Conservation (phyloP, 139 green algal species). For the Eudorina sp. region DNA sequence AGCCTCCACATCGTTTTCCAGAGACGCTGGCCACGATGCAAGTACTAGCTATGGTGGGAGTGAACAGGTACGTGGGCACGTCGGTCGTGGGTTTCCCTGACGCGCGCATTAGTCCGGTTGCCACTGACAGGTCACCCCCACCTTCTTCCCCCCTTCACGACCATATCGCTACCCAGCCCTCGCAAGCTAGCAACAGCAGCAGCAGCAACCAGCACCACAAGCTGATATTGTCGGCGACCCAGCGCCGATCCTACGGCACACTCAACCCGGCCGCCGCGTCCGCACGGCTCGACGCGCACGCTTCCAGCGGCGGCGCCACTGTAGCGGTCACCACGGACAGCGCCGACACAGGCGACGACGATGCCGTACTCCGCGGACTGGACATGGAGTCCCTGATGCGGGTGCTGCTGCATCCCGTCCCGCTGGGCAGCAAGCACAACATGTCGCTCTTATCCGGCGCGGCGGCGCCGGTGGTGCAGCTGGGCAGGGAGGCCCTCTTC, state of each 20-base stretch:
- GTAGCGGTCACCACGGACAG: too few species aligned
- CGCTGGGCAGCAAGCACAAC: constrained; percentile 30
- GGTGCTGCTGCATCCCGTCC: constrained; percentile 29
- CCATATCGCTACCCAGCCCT: too few species aligned
- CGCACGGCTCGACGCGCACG: background rate
- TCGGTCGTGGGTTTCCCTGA: too few species aligned
- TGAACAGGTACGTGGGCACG: background rate
- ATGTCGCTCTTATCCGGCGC: constrained; percentile 11
- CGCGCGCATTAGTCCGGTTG: too few species aligned
- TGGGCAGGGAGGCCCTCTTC: constrained; percentile 12
- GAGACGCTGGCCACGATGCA: background rate
- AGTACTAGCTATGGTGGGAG: background rate
- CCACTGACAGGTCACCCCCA: too few species aligned
- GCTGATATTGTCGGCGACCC: background rate
- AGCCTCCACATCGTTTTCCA: background rate
- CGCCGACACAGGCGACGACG: background rate
- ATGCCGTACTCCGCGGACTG: background rate
- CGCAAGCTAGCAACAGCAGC: background rate
- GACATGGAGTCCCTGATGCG: constrained; percentile 35
- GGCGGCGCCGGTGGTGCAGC: background rate
- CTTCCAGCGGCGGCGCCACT: too few species aligned
- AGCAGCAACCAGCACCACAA: background rate
- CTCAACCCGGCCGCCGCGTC: background rate
- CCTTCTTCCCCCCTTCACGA: background rate
- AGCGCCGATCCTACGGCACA: background rate